These are phyloP conservation scores for Exophiala sp. DNA, from an alignment of 2,329 filamentous ascomycete genomes.

Conservation along the genomic window DNA sequence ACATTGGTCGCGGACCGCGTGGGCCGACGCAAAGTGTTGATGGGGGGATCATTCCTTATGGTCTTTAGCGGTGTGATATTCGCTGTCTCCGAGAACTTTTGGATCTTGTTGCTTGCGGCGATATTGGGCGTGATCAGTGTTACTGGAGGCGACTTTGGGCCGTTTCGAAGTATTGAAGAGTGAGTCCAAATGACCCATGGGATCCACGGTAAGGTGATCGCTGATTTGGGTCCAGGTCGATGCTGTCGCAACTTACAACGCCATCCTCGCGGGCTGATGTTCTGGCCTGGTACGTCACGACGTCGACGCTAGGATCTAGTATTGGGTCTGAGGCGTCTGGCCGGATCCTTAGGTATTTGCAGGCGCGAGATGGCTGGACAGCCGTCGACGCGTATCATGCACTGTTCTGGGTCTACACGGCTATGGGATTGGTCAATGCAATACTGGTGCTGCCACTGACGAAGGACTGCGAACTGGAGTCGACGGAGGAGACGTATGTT, in stretches of 20 bases:
- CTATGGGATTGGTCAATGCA: constrained; percentile 55
- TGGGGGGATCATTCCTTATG: constrained; percentile 56
- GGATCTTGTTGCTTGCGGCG: constrained; percentile 56
- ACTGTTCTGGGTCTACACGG: constrained; percentile 57
- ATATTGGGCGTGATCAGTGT: constrained; percentile 60
- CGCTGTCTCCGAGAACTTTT: constrained; percentile 52
- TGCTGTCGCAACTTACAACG: constrained; percentile 33
- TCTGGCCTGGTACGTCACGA: constrained; percentile 44
- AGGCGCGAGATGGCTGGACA: constrained; percentile 46
- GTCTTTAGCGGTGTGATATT: constrained; percentile 55
- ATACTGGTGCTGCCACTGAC: constrained; percentile 48
- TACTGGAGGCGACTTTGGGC: constrained; percentile 63
- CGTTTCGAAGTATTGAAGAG: constrained; percentile 61
- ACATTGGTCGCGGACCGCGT: constrained; percentile 58
- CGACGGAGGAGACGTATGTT: constrained; percentile 25
- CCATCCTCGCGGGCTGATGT: constrained; percentile 27
- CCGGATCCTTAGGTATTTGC: constrained; percentile 49
- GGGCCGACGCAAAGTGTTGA: constrained; percentile 54
- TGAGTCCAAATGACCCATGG: constrained; percentile 27
- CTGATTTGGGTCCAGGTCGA: constrained; percentile 32
- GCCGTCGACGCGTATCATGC: constrained; percentile 54
- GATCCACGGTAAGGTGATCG: constrained; percentile 28
- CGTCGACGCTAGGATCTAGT: constrained; percentile 54
- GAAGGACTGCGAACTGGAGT: constrained; percentile 49
- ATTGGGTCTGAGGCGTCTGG: constrained; percentile 54